A percentile compares a stretch with the other conserved stretches of the same genome.
Evolutionary conservation across 495 filamentous ascomycete species (phyloP).

Genomic region (Daldinia bambusicola): DNA sequence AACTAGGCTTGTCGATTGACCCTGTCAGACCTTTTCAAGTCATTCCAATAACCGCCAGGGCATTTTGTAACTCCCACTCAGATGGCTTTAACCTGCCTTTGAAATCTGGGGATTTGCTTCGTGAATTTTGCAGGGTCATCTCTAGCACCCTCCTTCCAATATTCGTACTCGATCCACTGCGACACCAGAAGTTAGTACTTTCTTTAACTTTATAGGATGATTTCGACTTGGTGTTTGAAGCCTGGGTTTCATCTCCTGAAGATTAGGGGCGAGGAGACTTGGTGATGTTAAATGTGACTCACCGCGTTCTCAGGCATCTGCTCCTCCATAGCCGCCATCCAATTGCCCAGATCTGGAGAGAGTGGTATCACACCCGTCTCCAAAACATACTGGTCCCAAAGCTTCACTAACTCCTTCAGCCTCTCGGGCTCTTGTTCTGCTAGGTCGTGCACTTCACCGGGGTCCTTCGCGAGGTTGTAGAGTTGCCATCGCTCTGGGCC

Average conservation of each 20-base stretch:
- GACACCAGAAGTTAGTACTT: not conserved
- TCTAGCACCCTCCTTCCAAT: constrained; percentile 70
- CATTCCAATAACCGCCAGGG: not conserved
- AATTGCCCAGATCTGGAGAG: constrained; percentile 52
- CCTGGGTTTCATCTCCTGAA: not conserved
- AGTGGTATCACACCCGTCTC: constrained; percentile 65
- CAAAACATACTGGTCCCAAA: constrained; percentile 61
- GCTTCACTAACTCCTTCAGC: constrained; percentile 49
- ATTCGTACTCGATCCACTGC: constrained; percentile 74
- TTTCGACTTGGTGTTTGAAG: too few species aligned
- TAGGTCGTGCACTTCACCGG: constrained; percentile 55
- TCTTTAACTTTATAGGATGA: not conserved
- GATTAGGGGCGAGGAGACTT: not conserved
- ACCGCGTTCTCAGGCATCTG: constrained; percentile 71
- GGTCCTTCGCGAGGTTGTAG: constrained; percentile 53
- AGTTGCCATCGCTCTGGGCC: constrained; percentile 49
- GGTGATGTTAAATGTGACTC: not conserved
- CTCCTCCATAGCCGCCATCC: constrained; percentile 68
- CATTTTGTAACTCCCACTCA: constrained; percentile 1
- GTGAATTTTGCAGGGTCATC: constrained; percentile 67
- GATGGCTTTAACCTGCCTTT: constrained; percentile 59
- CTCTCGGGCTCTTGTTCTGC: constrained; percentile 45
- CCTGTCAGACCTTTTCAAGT: not conserved
- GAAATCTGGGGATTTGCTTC: constrained; percentile 61
- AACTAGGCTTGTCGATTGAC: not conserved